These are phyloP conservation scores for Chlorencoelia australis DNA, from an alignment of 2,329 filamentous ascomycete species.

Conservation along the genomic window DNA sequence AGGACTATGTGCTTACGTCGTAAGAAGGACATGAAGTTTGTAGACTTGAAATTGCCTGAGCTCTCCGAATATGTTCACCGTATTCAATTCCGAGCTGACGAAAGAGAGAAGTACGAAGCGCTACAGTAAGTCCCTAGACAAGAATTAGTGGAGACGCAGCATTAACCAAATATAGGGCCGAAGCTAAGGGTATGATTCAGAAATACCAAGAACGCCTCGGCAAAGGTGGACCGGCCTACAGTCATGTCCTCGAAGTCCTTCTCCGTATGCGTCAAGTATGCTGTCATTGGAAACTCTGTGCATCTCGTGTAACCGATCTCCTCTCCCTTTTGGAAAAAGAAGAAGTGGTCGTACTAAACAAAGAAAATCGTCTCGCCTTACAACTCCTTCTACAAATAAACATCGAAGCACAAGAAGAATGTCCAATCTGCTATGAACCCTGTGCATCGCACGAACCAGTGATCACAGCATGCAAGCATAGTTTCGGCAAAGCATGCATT, in stretches of 20 bases:
- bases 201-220: conserved; percentile 38
- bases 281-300: conserved; percentile 80
- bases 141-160: background rate
- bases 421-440: conserved; percentile 74
- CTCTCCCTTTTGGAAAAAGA: conserved; percentile 58
- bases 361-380: conserved; percentile 61
- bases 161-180: conserved; percentile 37
- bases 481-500: conserved; percentile 69
- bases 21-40: conserved; percentile 80
- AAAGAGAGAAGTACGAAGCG: conserved; percentile 67
- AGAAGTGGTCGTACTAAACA: conserved; percentile 56
- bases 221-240: conserved; percentile 47
- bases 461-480: conserved; percentile 77
- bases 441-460: conserved; percentile 59
- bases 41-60: conserved; percentile 68
- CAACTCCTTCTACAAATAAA: conserved; percentile 67
- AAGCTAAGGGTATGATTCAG: conserved; percentile 63
- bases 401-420: conserved; percentile 75
- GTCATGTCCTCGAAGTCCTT: conserved; percentile 68
- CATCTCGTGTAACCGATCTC: conserved; percentile 62
- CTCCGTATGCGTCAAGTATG: conserved; percentile 78
- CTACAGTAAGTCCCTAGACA: conserved; percentile 42
- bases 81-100: conserved; percentile 62
- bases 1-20: conserved; percentile 69
- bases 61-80: conserved; percentile 71